Evolutionary conservation across 805 yeast species (phyloP), one percentile per base, ranked within the genome.

Genomic region (Wickerhamomyces ciferrii): DNA sequence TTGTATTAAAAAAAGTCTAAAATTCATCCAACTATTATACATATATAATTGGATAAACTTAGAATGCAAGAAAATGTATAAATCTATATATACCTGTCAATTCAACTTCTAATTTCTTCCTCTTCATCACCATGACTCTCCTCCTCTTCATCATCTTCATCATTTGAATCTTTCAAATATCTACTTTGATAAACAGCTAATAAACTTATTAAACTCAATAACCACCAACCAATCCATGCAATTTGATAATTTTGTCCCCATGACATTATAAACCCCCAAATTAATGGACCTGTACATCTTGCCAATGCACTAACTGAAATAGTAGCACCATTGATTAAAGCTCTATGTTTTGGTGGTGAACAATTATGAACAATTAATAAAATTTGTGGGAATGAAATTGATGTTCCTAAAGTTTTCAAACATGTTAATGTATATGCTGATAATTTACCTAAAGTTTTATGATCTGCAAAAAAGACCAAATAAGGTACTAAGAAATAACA

Each of bases 291-390:
- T 1, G 74, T 40, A 44, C 75, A 79, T 52, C 87, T 63, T 1
- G 85, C 83, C 32, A 75, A 60, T 1, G 87, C 73, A 18, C 75
- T 62, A 35, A 74, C 67, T 37, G 81, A 73, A 59, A 80, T 71
- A 3, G 81, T 69, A 17, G 78, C 70, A 14, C 83, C 82, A 56
- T 82, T 82, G 46, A 82, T 71, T 53, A 77, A 71, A 2, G 84
- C 84, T 43, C 84, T 68, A 51, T 79, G 75, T 49, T 73, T 67
- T 20, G 78, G 70, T 13, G 74, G 73, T 1, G 84, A 71, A 7
- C 78, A 73, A 42, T 81, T 68, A 59, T 79, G 84, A 32, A 79
- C 70, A 45, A 82, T 65, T 20, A 81, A 64, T 50, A 77, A 59
- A 23, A 79, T 63, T 48, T 75, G 78, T 7, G 87, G 84, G 49